Evolutionary conservation across 192 early-diverging fungal species (phyloP), one percentile per base, ranked within the genome.

Genomic region (Coemansia sp.): DNA sequence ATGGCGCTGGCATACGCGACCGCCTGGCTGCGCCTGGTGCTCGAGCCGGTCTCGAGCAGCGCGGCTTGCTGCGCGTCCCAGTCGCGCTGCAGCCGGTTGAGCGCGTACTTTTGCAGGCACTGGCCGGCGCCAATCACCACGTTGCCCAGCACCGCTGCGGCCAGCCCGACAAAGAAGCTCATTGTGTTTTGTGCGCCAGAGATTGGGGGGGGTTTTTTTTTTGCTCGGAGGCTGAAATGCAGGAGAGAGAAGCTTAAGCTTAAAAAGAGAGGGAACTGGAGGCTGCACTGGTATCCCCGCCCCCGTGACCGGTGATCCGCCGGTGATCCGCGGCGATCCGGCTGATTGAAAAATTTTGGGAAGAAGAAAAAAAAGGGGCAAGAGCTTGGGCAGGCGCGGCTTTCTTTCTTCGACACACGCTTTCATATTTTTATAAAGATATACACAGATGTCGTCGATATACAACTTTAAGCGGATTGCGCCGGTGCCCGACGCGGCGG

Each of bases 401-500:
- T 5, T 34, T 23, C 15, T 14, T 48, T 34, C 30, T 34, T 49
- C 5, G 26, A 0, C 46, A 19, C 19, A 31, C 32, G 34, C 15
- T 0, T 49, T 31, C 30, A 19, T 11, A 25, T 15, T 30, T 15
- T 15, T 35, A 19, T 23, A 44, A 8, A 11, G 26, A 30, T 4
- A 3, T 15, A 31, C 17, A n/a, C 46, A 2, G 2, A 78, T 78
- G 75, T 22, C 76, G 8, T 84, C 87, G 27, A 83, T 94, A 64
- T 99, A 99, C 80, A 99, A 99, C 78, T 96, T 99, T 80, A 99
- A 99, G 72, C 87, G 88, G 75, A 92, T 99, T 53, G 88, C 90
- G 79, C 91, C 92, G 25, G 93, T 99, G 11, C 94, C 94, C 23
- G 87, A 87, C 55, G 84, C 86, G 23, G 67, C 74, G 32, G 96